phyloP scores from a whole-genome alignment of 169 alveolate genomes.

The Neospora caninum region DNA sequence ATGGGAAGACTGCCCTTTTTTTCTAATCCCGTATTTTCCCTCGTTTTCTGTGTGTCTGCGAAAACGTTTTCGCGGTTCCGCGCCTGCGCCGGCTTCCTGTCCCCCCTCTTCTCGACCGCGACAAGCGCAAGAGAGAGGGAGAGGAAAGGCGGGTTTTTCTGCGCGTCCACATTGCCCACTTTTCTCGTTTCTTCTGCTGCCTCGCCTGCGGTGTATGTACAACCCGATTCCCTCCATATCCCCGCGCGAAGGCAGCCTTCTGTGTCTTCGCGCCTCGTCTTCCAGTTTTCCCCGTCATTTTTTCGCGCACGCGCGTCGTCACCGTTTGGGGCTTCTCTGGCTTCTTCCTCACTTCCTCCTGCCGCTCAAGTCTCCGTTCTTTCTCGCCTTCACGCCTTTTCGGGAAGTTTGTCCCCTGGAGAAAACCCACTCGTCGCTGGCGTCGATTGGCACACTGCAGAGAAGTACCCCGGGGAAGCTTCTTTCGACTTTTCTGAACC shows the following conservation, averaged over 20 bases:
- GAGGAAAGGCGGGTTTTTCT: neutral
- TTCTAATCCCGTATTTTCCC: neutral
- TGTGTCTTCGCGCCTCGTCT: no score
- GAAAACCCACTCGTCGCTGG: no score
- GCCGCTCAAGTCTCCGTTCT: neutral
- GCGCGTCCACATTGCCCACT: neutral
- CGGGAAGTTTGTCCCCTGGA: neutral
- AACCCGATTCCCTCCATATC: no score
- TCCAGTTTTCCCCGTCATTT: neutral
- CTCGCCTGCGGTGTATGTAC: neutral
- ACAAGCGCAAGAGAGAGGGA: neutral
- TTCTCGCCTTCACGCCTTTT: neutral
- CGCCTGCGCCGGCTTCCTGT: neutral
- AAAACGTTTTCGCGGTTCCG: neutral
- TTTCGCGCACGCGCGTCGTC: neutral
- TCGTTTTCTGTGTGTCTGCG: neutral
- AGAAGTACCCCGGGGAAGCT: no score
- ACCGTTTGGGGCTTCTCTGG: neutral
- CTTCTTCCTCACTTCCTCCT: neutral
- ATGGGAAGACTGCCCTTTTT: neutral
- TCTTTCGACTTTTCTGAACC: no score
- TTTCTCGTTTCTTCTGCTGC: neutral
- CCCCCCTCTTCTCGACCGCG: no score
- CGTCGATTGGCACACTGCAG: no score
- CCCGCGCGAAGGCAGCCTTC: no score